phyloP scores from a whole-genome alignment of 495 filamentous ascomycete genomes.

The Immersiella caudata region DNA sequence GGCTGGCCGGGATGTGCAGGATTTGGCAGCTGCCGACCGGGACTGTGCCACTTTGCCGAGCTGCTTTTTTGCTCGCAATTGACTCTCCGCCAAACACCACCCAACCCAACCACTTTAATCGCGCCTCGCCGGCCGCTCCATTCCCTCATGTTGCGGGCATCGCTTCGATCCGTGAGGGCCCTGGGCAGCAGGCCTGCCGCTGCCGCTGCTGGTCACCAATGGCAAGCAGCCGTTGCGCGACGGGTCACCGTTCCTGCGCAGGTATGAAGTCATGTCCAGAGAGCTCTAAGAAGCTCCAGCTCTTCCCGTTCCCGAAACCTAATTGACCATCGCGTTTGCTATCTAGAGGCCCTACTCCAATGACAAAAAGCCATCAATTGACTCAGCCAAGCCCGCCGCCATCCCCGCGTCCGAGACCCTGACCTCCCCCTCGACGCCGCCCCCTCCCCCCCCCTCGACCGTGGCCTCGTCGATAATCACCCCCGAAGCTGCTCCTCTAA shows the following conservation, averaged over 20 bases:
- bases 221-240: slow-evolving; percentile 49
- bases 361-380: slow-evolving; percentile 51
- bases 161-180: slow-evolving; percentile 61
- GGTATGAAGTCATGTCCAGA: slow-evolving; percentile 34
- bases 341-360: slow-evolving; percentile 62
- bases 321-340: slow-evolving; percentile 15
- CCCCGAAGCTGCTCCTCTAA: slow-evolving; percentile 63
- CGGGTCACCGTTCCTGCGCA: slow-evolving; percentile 35
- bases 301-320: neutral
- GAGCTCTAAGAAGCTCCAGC: slow-evolving; percentile 21
- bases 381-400: slow-evolving; percentile 52
- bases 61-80: slow-evolving; percentile 47
- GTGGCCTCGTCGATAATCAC: slow-evolving; percentile 57
- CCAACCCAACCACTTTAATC: slow-evolving; percentile 35
- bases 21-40: slow-evolving; percentile 28
- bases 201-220: slow-evolving; percentile 56
- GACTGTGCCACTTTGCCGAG: slow-evolving; percentile 41
- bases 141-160: slow-evolving; percentile 70
- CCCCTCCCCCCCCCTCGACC: slow-evolving; percentile 47
- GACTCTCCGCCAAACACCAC: slow-evolving; percentile 45
- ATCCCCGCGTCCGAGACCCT: slow-evolving; percentile 62
- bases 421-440: slow-evolving; percentile 52
- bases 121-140: slow-evolving; percentile 50
- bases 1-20: slow-evolving; percentile 14
- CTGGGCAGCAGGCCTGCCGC: slow-evolving; percentile 53